Percentiles rank a stretch among this genome's conserved stretches.
Conservation (phyloP, 768 basidiomycete species). For the Hygrocybe punicea region DNA sequence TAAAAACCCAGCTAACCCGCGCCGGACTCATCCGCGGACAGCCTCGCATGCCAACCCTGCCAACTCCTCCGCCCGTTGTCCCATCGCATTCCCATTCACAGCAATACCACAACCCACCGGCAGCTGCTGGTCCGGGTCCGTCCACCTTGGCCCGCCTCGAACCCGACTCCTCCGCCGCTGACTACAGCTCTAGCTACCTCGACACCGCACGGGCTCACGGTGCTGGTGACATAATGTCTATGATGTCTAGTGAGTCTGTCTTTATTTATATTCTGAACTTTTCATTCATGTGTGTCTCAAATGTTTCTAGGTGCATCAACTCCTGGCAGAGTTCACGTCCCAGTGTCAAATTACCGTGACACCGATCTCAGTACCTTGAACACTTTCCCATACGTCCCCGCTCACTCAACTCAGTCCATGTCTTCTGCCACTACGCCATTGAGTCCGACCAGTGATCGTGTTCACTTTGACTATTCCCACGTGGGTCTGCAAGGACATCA, state of each 20-base stretch:
- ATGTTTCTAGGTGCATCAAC: conserved; percentile 13
- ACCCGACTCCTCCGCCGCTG: conserved; percentile 14
- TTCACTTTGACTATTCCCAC: conserved; percentile 34
- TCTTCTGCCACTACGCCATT: conserved; percentile 27
- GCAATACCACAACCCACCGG: background rate
- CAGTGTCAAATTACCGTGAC: conserved; percentile 35
- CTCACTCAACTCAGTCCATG: conserved; percentile 26
- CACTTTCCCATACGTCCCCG: conserved; percentile 18
- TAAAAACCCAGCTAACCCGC: conserved; percentile 75
- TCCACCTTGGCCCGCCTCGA: conserved; percentile 25
- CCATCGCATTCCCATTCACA: conserved; percentile 12
- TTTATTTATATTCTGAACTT: conserved; percentile 6
- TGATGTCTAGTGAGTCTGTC: conserved; percentile 44
- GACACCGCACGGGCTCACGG: conserved; percentile 11
- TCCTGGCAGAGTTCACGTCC: conserved; percentile 37
- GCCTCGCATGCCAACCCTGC: conserved; percentile 55
- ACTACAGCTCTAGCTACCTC: conserved; percentile 21
- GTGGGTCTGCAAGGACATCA: conserved; percentile 32
- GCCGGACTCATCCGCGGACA: conserved; percentile 81
- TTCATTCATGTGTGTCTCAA: background rate
- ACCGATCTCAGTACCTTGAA: conserved; percentile 29
- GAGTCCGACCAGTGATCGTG: conserved; percentile 25
- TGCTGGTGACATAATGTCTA: conserved; percentile 33
- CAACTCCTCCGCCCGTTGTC: conserved; percentile 27
- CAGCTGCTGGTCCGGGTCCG: conserved; percentile 7